These are phyloP conservation scores for Corymbia citriodora DNA, from an alignment of 441 rosid genomes.

Conservation along the genomic window DNA sequence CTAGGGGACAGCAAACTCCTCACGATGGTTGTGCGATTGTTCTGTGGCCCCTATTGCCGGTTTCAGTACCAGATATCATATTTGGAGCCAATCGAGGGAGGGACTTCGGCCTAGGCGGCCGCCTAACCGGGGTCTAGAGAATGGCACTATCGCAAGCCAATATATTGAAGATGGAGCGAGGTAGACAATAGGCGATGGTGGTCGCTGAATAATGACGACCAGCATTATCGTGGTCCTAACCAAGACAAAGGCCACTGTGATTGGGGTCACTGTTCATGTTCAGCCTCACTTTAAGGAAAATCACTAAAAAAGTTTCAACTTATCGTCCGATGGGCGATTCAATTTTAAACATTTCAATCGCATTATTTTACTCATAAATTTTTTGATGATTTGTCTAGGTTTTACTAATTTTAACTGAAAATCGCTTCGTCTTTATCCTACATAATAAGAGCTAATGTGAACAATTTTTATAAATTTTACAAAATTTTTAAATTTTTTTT, in stretches of 20 bases:
- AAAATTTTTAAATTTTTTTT: no score
- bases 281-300: no score
- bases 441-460: fast-evolving
- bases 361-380: fast-evolving
- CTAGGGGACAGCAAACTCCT: not conserved
- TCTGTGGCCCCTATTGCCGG: not conserved
- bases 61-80: no score
- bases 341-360: fast-evolving
- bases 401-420: no score
- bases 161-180: not conserved
- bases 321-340: fast-evolving
- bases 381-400: fast-evolving
- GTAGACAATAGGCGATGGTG: not conserved
- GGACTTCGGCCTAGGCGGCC: not conserved
- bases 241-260: not conserved
- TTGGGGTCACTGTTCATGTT: not conserved
- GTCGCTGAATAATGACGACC: not conserved
- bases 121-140: not conserved
- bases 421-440: fast-evolving
- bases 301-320: fast-evolving
- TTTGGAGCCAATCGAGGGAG: not conserved
- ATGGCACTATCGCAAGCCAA: not conserved
- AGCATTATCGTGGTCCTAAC: not conserved
- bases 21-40: fast-evolving
- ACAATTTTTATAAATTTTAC: fast-evolving